Base-by-base conservation (phyloP, 352 stramenopile species). In the Globisporangium solare region DNA sequence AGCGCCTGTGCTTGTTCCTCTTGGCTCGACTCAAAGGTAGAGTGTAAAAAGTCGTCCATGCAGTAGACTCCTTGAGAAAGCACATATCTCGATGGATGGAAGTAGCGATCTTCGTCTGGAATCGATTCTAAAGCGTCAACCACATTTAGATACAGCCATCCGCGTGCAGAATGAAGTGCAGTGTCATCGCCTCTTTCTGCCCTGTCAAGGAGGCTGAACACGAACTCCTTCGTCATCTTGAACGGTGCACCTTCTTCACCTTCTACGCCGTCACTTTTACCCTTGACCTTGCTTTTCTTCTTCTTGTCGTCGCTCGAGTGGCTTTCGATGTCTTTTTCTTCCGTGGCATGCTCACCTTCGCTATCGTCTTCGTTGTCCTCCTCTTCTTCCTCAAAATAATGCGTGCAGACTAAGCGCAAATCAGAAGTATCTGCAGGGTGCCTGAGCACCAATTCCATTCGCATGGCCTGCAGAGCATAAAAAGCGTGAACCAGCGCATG, bases 61-160 rank as follows among this genome's bases (percentile, higher is more conserved):
- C 65, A 74, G 32, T 87, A 86, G 42, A 90, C 68, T 6, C 74
- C 67, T 31, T 72, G 77, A 0, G 83, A 76, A 14, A 91, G 58
- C 22, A 76, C 63, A 56, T 79, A 88, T 0, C 79, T 70, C 4
- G 81, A 89, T 11, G 81, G 71, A 51, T 94, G 83, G 31, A 92
- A 92, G 58, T 94, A 94, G 37, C 81, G 74, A 55, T 94, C 83
- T 56, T 92, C 79, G 15, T 86, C 71, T 27, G 76, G 81, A 50
- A 92, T 88, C 0, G 73, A 86, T 48, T 91, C 79, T 1, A 94
- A 64, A 10, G 83, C 83, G 8, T 89, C 69, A 32, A 92, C 61
- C 31, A 88, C 79, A 43, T 94, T 94, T 51, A 84, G 54, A 18
- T 63, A 78, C 57, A 67, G 73, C 62, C 70, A 79, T 66, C 27